Percentiles rank a stretch among this genome's conserved stretches.
phyloP scores from a whole-genome alignment of 73 alveolate genomes.

The Paramecium tetraurelia region DNA sequence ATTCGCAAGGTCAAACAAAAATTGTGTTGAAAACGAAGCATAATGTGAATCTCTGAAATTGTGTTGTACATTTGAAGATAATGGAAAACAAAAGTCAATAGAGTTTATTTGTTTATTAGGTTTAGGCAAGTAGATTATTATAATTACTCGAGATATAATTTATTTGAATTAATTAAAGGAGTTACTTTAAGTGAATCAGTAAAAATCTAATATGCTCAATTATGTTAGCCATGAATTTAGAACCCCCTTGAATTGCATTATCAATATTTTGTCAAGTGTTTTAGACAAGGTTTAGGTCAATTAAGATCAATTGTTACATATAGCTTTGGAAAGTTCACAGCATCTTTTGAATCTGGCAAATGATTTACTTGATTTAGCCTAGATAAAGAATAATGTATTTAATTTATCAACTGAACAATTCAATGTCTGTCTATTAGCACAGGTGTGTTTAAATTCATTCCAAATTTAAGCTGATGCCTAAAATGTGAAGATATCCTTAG shows the following conservation, averaged over 20 bases:
- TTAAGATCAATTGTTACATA: background rate
- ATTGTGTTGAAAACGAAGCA: background rate
- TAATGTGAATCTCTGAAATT: background rate
- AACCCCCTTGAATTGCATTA: constrained; percentile 31
- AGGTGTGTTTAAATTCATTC: background rate
- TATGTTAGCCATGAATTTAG: constrained; percentile 33
- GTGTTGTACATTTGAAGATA: background rate
- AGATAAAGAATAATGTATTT: background rate
- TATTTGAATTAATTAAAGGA: background rate
- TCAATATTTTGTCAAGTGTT: background rate
- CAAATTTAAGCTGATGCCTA: background rate
- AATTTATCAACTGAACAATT: background rate
- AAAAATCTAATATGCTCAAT: background rate
- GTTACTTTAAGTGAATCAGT: background rate
- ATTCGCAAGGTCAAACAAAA: background rate
- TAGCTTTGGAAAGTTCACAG: constrained; percentile 17
- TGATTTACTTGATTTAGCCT: constrained; percentile 42
- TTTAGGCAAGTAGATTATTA: background rate
- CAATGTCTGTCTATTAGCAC: background rate
- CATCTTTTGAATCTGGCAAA: background rate
- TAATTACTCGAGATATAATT: background rate
- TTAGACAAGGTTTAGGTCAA: background rate
- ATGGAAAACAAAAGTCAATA: background rate
- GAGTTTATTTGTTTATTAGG: background rate
- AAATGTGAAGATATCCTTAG: background rate